Evolutionary conservation across 192 early-diverging fungal genomes (phyloP).

Genomic region (Coemansia sp.): DNA sequence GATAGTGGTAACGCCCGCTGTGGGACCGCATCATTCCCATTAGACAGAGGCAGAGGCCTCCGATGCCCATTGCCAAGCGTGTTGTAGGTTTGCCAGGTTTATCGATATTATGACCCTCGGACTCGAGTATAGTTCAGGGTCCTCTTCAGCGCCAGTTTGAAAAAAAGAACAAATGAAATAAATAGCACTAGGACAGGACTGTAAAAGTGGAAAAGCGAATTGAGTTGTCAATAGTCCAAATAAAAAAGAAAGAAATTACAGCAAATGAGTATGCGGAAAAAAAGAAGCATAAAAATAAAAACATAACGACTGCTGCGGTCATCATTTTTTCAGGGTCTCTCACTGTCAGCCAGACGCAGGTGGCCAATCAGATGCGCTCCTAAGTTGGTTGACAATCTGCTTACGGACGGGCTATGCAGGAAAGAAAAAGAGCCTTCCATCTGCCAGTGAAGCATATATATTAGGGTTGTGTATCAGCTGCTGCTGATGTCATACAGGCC

Average conservation of each 20-base stretch:
- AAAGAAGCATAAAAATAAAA: neutral
- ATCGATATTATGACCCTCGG: neutral
- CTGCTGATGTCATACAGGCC: neutral
- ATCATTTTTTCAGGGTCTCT: neutral
- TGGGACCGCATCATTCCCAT: slow-evolving; percentile 17
- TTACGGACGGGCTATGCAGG: neutral
- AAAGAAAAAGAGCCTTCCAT: neutral
- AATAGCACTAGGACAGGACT: neutral
- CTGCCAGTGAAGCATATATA: neutral
- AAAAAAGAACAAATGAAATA: neutral
- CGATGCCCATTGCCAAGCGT: neutral
- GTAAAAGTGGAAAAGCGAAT: neutral
- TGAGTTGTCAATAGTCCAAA: neutral
- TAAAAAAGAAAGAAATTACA: neutral
- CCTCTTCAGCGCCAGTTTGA: neutral
- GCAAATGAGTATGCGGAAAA: neutral
- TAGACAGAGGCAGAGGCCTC: slow-evolving; percentile 12
- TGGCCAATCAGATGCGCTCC: neutral
- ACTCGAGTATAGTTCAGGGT: neutral
- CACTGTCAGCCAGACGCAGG: neutral
- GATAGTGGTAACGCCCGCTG: neutral
- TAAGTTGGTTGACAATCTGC: neutral
- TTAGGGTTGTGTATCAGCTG: neutral
- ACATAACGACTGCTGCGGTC: neutral
- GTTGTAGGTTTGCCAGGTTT: slow-evolving; percentile 40